Base-by-base conservation (phyloP, 139 green algal species). In the Chlamydomonas sphaeroides region DNA sequence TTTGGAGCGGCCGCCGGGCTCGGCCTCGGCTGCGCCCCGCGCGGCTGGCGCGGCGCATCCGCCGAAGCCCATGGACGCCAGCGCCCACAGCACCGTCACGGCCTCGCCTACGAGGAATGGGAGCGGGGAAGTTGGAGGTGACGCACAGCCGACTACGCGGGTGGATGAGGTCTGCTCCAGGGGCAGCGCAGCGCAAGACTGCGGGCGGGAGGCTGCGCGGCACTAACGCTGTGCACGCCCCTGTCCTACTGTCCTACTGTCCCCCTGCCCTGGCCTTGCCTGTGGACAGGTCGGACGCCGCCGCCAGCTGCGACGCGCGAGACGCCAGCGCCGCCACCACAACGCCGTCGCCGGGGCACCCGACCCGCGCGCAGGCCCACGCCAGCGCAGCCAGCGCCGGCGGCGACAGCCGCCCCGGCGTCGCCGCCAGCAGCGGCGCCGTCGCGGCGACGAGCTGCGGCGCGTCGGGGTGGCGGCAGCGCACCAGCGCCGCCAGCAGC, bases 371-470 rank as follows among this genome's bases (percentile, higher is more conserved):
- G 42, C 63, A 83, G 21, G 76, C 63, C 62, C 63, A 83, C 23
- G 45, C 45, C 45, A 73, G 33, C 33, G 38, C 23, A 0, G 56
- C 76, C 5, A 74, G 41, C 14, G 63, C 35, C 2, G 25, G 2
- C 17, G 42, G 28, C 25, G 76, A 65, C 11, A 83, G 76, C 5
- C 76, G 76, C 23, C n/a, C 45, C 11, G 8, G 11, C 10, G 74
- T 30, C 65, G 71, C 57, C 48, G 21, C 10, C 26, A 83, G 62
- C 62, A 83, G 63, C 42, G 76, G 76, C 26, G 63, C 76, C 33
- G 74, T 32, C 4, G 76, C 76, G n/a, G 33, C 23, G n/a, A 83
- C 62, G 28, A 83, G 76, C 33, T 32, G 45, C 26, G 26, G 10
- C 26, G 30, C 48, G 15, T 4, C 20, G 23, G 76, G 62, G 21